A percentile compares a stretch with the other conserved stretches of the same genome.
Conservation (phyloP, 2,329 filamentous ascomycete genomes). For the Davidsoniella virescens region DNA sequence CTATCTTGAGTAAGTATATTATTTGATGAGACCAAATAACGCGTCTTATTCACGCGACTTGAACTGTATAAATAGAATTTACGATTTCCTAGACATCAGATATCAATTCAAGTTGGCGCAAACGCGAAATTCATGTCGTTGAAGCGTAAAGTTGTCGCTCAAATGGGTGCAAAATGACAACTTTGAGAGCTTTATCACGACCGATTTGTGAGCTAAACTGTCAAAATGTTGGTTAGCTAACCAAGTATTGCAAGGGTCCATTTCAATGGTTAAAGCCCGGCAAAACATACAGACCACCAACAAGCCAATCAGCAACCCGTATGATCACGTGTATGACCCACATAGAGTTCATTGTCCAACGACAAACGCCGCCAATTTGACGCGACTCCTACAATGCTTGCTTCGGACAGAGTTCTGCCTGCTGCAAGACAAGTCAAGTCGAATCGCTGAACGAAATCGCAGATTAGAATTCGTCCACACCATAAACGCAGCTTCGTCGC, state of each 20-base stretch:
- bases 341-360: slow-evolving; percentile 6
- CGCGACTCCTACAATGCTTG: slow-evolving; percentile 8
- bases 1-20: neutral
- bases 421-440: neutral
- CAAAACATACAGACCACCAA: too few relatives aligned
- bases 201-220: slow-evolving; percentile 1
- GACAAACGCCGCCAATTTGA: slow-evolving; percentile 2
- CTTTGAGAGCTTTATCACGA: slow-evolving; percentile 11
- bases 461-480: neutral
- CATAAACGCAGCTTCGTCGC: neutral
- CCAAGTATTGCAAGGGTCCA: slow-evolving; percentile 3
- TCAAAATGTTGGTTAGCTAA: neutral
- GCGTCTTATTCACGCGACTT: slow-evolving; percentile 11
- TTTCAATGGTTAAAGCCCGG: slow-evolving; percentile 4
- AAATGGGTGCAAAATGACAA: neutral
- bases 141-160: neutral
- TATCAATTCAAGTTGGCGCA: slow-evolving; percentile 13
- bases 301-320: slow-evolving; percentile 3
- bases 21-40: slow-evolving; percentile 6
- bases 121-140: neutral
- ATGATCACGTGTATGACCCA: slow-evolving; percentile 9
- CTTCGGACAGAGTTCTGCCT: slow-evolving; percentile 1
- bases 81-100: neutral
- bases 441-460: too few relatives aligned
- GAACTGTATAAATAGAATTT: neutral